Percentiles rank a stretch among this genome's conserved stretches.
phyloP scores from a whole-genome alignment of 352 stramenopile species.

The Phytophthora colocasiae region DNA sequence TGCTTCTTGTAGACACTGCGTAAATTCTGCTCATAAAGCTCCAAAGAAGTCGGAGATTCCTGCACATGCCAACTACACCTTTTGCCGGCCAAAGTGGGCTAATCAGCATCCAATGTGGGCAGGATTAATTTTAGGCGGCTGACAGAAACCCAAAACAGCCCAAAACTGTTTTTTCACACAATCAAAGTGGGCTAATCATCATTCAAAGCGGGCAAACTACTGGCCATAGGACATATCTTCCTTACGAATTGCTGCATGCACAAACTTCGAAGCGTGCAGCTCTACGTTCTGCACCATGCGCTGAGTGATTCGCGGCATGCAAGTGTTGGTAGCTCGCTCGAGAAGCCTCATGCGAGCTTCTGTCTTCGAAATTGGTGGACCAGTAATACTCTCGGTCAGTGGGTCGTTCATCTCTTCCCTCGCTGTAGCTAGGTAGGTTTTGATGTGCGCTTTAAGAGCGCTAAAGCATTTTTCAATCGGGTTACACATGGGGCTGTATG shows the following conservation, averaged over 20 bases:
- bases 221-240: too few relatives aligned
- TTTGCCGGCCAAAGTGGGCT: too few relatives aligned
- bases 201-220: too few relatives aligned
- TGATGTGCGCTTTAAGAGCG: neutral
- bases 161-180: too few relatives aligned
- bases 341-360: neutral
- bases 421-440: neutral
- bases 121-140: too few relatives aligned
- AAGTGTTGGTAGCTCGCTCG: neutral
- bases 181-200: too few relatives aligned
- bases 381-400: too few relatives aligned
- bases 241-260: too few relatives aligned
- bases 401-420: neutral
- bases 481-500: neutral
- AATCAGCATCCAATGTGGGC: too few relatives aligned
- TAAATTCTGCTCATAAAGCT: conserved; percentile 62
- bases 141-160: too few relatives aligned
- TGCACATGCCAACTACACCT: conserved; percentile 42
- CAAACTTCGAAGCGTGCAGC: too few relatives aligned
- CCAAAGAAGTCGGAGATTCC: conserved; percentile 41
- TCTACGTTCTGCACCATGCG: neutral
- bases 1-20: conserved; percentile 48
- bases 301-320: neutral
- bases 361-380: neutral
- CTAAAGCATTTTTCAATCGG: neutral